Evolutionary conservation across 2,329 filamentous ascomycete genomes (phyloP), one percentile per base, ranked within the genome.

Genomic region (Huntiella bhutanensis): DNA sequence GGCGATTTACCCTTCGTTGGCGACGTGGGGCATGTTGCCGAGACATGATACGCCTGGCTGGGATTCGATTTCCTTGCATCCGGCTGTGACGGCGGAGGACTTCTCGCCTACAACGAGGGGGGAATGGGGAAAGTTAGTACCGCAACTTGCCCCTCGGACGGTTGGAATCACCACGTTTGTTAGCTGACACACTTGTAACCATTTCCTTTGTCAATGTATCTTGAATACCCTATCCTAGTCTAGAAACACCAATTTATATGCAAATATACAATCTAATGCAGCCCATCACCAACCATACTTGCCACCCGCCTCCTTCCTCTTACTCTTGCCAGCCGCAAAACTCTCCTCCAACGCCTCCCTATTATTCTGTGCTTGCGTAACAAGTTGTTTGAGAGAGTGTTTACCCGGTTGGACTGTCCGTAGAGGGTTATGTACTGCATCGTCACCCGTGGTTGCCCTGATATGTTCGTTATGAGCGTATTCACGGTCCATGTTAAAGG

Each of bases 281-380:
- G 3, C 41, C 41, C 13, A 28, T 52, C 61, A 65, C 83, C 85
- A 95, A 4, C 87, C 87, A 64, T 95, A 95, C 55, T 75, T 75
- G 49, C 74, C 77, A 3, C 82, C 82, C 15, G 84, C 84, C 59
- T 94, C 86, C 55, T 75, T 79, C 60, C 83, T 78, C 56, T 87
- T 91, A 55, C 71, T 74, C 64, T 74, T 78, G 4, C 85, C 83
- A 53, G 78, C 68, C 15, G 85, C 85, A 65, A 94, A 95, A 58
- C 83, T 87, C 57, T 96, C 88, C 62, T 95, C 86, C 53, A 95
- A 64, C 2, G 85, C 86, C 8, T 93, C 85, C 57, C 78, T 77
- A 62, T 96, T 86, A 51, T 70, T 82, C 53, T 76, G 76, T 19
- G 83, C 87, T 51, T 81, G 81, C 60, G 77, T 85, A 53, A 96